Evolutionary conservation across 176 grass and related monocot genomes (phyloP).

Genomic region (Hsuehochloa calcarea): DNA sequence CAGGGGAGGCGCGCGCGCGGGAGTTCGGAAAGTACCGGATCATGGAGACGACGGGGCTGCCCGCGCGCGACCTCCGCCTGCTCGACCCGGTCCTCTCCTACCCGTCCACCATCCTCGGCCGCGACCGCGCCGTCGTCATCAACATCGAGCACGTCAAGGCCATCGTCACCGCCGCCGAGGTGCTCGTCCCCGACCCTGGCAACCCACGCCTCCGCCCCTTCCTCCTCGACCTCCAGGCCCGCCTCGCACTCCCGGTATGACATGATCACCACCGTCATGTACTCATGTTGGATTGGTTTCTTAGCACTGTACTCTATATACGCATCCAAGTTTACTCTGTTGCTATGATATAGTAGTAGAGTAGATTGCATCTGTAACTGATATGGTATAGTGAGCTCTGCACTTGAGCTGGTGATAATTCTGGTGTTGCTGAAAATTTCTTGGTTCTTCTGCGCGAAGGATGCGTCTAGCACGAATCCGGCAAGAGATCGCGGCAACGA

Average conservation of each 20-base stretch:
- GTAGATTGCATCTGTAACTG: background rate
- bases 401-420: background rate
- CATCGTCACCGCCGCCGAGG: slow-evolving; percentile 73
- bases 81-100: slow-evolving; percentile 81
- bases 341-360: background rate
- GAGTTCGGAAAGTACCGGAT: slow-evolving; percentile 73
- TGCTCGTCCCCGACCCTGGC: slow-evolving; percentile 57
- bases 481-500: slow-evolving; percentile 10
- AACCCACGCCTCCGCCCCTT: slow-evolving; percentile 49
- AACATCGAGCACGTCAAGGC: slow-evolving; percentile 83
- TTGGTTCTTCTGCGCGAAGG: slow-evolving; percentile 14
- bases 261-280: background rate
- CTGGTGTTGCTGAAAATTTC: background rate
- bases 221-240: slow-evolving; percentile 57
- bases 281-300: background rate
- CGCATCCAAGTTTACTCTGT: background rate
- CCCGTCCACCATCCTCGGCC: slow-evolving; percentile 79
- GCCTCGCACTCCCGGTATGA: slow-evolving; percentile 35
- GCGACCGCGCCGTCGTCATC: slow-evolving; percentile 77
- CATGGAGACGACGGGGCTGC: slow-evolving; percentile 83
- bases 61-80: slow-evolving; percentile 68
- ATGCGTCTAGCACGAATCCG: background rate
- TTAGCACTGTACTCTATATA: background rate
- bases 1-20: slow-evolving; percentile 37
- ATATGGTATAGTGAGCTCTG: background rate